phyloP scores from a whole-genome alignment of 2,329 filamentous ascomycete species.

The Colletotrichum agaves region DNA sequence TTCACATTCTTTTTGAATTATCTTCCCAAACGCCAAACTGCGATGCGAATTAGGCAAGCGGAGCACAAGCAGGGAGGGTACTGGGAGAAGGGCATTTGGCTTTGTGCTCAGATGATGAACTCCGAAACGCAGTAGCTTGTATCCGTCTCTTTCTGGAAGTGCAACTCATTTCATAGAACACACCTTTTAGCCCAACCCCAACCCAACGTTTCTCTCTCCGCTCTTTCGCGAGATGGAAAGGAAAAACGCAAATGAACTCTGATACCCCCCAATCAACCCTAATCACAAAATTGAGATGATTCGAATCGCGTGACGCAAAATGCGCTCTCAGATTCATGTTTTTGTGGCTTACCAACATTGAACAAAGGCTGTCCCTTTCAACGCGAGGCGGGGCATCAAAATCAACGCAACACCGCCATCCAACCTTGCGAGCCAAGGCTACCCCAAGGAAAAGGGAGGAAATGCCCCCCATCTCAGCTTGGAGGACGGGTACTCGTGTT shows the following conservation, averaged over 20 bases:
- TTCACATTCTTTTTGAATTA: slow-evolving; percentile 21
- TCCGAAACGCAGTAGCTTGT: neutral
- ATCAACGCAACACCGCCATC: slow-evolving; percentile 27
- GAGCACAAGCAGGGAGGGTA: no score
- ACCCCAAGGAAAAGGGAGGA: neutral
- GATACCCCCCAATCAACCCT: neutral
- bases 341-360: neutral
- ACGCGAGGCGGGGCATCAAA: slow-evolving; percentile 20
- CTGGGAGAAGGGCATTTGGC: no score
- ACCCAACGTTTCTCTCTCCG: neutral
- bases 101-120: slow-evolving; percentile 14
- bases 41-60: no score
- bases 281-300: neutral
- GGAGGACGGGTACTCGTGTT: neutral
- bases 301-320: neutral
- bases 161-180: no score
- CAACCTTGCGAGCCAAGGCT: slow-evolving; percentile 21
- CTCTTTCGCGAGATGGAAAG: neutral
- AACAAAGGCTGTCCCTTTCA: slow-evolving; percentile 31
- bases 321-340: neutral
- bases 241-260: slow-evolving; percentile 9
- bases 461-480: no score
- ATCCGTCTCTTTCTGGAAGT: no score
- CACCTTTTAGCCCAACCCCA: no score
- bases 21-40: neutral